These are phyloP conservation scores for Hypoxylon sp. DNA, from an alignment of 2,329 filamentous ascomycete species.

Conservation along the genomic window DNA sequence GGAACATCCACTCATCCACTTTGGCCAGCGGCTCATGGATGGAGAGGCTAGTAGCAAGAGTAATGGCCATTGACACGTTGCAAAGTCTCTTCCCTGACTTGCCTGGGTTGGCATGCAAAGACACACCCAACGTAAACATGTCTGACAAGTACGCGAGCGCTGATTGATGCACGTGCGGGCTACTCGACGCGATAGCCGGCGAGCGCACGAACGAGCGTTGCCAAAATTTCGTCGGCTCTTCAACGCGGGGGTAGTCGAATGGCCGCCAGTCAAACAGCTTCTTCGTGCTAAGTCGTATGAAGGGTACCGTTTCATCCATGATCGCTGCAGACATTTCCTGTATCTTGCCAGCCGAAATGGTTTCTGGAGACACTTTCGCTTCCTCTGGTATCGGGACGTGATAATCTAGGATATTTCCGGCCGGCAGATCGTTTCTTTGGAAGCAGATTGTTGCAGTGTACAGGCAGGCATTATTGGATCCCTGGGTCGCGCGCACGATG, in stretches of 20 bases:
- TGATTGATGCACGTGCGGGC: not conserved
- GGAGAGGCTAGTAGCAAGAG: not conserved
- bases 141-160: not conserved
- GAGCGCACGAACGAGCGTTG: not conserved
- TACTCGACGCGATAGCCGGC: not conserved
- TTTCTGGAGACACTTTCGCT: not conserved
- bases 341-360: not conserved
- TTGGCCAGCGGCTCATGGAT: not conserved
- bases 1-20: not conserved
- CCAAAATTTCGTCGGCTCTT: not conserved
- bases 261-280: not conserved
- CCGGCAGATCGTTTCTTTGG: not conserved
- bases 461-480: not conserved
- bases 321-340: not conserved
- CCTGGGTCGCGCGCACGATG: slow-evolving; percentile 15
- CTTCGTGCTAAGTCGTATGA: not conserved
- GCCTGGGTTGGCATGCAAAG: not conserved
- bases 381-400: slow-evolving; percentile 7
- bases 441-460: slow-evolving; percentile 2
- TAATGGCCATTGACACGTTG: not conserved
- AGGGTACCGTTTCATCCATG: not conserved
- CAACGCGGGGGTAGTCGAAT: not conserved
- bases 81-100: not conserved
- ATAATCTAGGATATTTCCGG: slow-evolving; percentile 1
- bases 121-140: not conserved